phyloP scores from a whole-genome alignment of 192 early-diverging fungal genomes.

The Phycomyces blakesleeanus region DNA sequence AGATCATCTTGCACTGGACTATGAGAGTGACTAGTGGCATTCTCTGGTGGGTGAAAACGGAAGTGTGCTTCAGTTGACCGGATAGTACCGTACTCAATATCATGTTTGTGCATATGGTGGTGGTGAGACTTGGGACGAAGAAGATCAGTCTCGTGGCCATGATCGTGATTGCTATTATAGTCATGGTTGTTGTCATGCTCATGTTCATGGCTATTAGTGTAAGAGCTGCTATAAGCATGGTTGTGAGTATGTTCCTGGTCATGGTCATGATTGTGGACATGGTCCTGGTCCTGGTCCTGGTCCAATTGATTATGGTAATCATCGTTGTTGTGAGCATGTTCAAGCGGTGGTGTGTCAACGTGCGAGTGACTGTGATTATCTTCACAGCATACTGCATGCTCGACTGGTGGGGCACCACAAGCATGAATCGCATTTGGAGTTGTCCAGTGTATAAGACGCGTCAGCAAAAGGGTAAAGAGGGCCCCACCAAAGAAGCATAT shows the following conservation, averaged over 20 bases:
- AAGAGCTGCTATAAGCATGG: too few relatives aligned
- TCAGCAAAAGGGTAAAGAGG: constrained; percentile 17
- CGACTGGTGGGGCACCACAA: constrained; percentile 7
- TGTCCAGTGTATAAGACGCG: constrained; percentile 15
- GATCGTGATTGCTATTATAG: not conserved
- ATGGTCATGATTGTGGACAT: too few relatives aligned
- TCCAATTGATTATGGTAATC: too few relatives aligned
- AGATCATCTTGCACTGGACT: not conserved
- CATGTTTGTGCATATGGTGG: not conserved
- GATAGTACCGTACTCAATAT: constrained; percentile 25
- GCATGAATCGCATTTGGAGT: constrained; percentile 32
- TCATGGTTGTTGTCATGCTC: not conserved
- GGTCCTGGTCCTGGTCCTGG: too few relatives aligned
- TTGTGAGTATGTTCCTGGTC: too few relatives aligned
- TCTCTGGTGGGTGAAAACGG: constrained; percentile 18
- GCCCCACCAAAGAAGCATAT: constrained; percentile 25
- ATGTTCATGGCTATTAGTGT: too few relatives aligned
- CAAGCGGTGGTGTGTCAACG: not conserved
- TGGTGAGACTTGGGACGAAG: not conserved
- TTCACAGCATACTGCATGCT: not conserved
- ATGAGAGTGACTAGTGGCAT: not conserved
- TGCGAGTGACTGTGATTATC: not conserved
- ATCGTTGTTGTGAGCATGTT: too few relatives aligned
- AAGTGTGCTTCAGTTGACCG: constrained; percentile 17
- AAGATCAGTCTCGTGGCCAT: not conserved